Percentiles rank a stretch among this genome's conserved stretches.
Conservation (phyloP, 371 early-diverging fungal genomes). For the Vairimorpha necatrix region DNA sequence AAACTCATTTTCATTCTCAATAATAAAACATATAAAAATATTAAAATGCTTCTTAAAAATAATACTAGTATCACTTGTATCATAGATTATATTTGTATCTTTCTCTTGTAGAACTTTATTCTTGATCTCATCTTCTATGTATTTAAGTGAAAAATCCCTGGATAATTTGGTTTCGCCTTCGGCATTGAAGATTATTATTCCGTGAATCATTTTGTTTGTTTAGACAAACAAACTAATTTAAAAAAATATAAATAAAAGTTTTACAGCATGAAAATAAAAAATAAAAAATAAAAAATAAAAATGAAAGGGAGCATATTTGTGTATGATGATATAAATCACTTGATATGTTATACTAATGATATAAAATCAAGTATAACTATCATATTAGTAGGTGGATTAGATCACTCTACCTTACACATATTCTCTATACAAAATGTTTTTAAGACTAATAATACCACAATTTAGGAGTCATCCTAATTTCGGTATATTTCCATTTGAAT, state of each 20-base stretch:
- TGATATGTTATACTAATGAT: slow-evolving; percentile 25
- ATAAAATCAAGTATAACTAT: slow-evolving; percentile 20
- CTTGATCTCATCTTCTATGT: slow-evolving; percentile 23
- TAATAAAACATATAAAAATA: slow-evolving; percentile 36
- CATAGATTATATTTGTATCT: slow-evolving; percentile 8
- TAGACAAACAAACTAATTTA: neutral
- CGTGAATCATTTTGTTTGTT: slow-evolving; percentile 35
- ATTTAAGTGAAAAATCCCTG: neutral
- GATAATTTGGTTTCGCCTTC: slow-evolving; percentile 9
- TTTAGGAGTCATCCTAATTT: slow-evolving; percentile 44
- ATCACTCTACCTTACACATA: slow-evolving; percentile 6
- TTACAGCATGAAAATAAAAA: neutral
- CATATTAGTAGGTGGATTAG: slow-evolving; percentile 38
- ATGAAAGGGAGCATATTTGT: slow-evolving; percentile 26
- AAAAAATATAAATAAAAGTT: too few relatives aligned
- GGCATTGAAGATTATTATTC: slow-evolving; percentile 22
- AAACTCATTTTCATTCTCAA: slow-evolving; percentile 52
- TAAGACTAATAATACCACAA: slow-evolving; percentile 37
- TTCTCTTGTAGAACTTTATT: neutral
- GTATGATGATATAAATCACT: slow-evolving; percentile 21
- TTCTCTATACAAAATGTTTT: slow-evolving; percentile 14
- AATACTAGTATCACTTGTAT: too few relatives aligned
- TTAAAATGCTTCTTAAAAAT: slow-evolving; percentile 24
- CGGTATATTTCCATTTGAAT: slow-evolving; percentile 27
- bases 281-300: neutral